Evolutionary conservation across 192 early-diverging fungal species (phyloP).

Genomic region (Coemansia sp.): DNA sequence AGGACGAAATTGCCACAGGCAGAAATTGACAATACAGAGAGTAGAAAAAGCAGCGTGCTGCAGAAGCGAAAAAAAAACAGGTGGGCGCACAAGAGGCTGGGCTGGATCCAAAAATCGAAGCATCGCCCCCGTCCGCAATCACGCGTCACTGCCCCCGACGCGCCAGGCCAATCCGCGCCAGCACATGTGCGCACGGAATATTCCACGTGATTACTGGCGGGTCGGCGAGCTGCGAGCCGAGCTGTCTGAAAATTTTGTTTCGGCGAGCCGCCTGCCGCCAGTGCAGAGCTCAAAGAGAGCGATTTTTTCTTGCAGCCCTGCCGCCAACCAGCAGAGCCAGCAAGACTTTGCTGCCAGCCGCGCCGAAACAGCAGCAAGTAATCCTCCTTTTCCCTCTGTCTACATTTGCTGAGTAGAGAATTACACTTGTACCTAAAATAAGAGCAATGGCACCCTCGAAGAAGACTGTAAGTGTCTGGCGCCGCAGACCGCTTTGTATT

Average conservation of each 20-base stretch:
- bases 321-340: neutral
- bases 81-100: neutral
- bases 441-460: conserved; percentile 54
- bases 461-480: conserved; percentile 51
- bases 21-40: neutral
- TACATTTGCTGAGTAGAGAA: conserved; percentile 31
- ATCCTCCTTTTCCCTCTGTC: conserved; percentile 48
- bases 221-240: conserved; percentile 4
- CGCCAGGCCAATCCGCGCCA: conserved; percentile 13
- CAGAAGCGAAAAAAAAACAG: neutral
- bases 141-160: conserved; percentile 4
- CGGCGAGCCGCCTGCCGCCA: neutral
- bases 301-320: conserved; percentile 4
- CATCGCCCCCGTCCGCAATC: conserved; percentile 1
- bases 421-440: conserved; percentile 30
- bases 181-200: conserved; percentile 5
- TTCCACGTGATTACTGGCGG: conserved; percentile 20
- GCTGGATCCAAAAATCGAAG: conserved; percentile 1
- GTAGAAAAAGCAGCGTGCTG: neutral
- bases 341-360: conserved; percentile 4
- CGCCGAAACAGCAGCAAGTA: neutral
- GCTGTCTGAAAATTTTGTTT: conserved; percentile 9
- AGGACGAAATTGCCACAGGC: neutral
- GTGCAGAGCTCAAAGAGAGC: neutral
- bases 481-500: neutral